Base-by-base conservation (phyloP, 2,329 filamentous ascomycete species). In the Daldinia eschscholtzii region DNA sequence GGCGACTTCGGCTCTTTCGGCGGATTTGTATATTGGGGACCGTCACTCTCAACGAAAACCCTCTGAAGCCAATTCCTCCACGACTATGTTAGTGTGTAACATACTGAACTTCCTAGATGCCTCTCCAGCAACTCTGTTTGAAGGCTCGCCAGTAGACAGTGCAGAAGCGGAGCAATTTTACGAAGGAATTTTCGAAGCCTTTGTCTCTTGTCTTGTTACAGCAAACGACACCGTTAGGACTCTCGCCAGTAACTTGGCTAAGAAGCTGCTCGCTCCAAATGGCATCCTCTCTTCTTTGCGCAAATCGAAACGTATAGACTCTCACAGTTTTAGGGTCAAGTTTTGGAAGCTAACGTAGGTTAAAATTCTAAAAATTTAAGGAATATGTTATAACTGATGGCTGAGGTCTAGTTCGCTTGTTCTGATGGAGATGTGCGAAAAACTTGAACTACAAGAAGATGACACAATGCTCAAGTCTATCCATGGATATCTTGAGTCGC, bases 81-180 rank as follows among this genome's bases (percentile, higher is more conserved):
- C 81, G 23, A 77, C 80, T 23, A 78, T 79, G 53, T 81, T 87
- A 73, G 79, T 85, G 26, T 84, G 83, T 74, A 84, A 83, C 65
- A 87, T 89, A 58, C 79, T 91, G 10, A 81, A 83, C 46, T 91
- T 90, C 64, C 76, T 91, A 10, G 83, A 87, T 70, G 83, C 84
- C 5, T 87, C 85, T 1, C 86, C 88, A 59, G 69, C 81, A 58
- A 84, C 83, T 1, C 76, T 87, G 2, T 85, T 87, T 58, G 78
- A 81, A 61, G 81, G 79, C 13, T 75, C 80, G 7, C 81, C 82
- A 9, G 68, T 71, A 15, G 78, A 81, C 13, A 72, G 70, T 2
- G 68, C 75, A 5, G 80, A 81, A 7, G 79, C 78, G 56, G 78
- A 80, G 23, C 67, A 69, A 3, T 84, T 83, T 61, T 83, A 82